Evolutionary conservation across 176 grass and related monocot species (phyloP), one percentile per base, ranked within the genome.

Genomic region (Hyparrhenia diplandra): DNA sequence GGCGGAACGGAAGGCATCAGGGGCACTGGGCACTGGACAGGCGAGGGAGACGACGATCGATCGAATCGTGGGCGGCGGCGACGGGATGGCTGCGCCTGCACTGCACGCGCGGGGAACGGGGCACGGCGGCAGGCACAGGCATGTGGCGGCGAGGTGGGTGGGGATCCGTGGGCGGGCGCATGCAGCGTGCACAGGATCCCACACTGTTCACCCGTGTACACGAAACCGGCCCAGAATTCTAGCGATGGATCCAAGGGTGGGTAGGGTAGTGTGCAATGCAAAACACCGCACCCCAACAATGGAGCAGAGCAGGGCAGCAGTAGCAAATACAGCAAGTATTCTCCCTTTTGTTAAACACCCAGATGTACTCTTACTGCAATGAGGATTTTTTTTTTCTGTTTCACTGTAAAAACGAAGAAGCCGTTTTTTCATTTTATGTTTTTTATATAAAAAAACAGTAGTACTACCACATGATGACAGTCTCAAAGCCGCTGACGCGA

Each of bases 151-250:
- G 46, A 52, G 17, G 47, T 51, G 46, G 49, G 47, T 47, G 5
- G 5, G 46, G 17, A 18, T 51, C 47, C 5, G 5, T n/a, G 52
- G 20, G 52, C 52, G 52, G 52, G 45, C 9, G 45, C 45, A 46
- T 4, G 69, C 7, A 8, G 8, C 29, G 2, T 16, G 34, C 75
- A 45, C 77, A 76, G 55, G 71, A 85, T 85, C 87, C 77, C 82
- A 77, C 64, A 72, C 77, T 85, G 77, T 77, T 85, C 82, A 65
- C 71, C 82, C 65, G 77, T 89, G 82, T 24, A 55, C 69, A 10
- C 36, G 21, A 25, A 27, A 39, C 23, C 25, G 20, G 17, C 64
- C 64, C 29, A 4, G 0, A 65, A 20, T 65, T 9, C 7, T n/a
- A 37, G 64, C 20, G 34, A 13, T 10, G 67, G 31, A 24, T 58